Base-by-base conservation (phyloP, 495 filamentous ascomycete species). In the Aspergillus egyptiacus region DNA sequence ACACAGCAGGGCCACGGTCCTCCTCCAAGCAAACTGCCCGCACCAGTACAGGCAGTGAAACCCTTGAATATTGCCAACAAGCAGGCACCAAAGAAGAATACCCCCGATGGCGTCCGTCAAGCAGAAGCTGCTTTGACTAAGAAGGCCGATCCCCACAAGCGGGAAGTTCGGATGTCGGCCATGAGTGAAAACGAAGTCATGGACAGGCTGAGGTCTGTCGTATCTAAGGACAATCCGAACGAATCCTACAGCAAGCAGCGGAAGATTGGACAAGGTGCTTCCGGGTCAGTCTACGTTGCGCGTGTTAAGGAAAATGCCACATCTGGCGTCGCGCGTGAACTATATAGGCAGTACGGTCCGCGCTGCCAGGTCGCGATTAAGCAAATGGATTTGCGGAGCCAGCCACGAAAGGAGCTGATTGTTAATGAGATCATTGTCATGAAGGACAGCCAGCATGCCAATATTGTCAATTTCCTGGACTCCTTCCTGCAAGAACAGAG, bases 401-500 rank as follows among this genome's bases (percentile, higher is more conserved):
- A 98, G 67, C 93, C 93, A 34, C 78, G 93, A 19, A 98, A 98
- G 79, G 93, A 98, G 74, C 71, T 98, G 58, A 98, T 98, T 61
- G 93, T 98, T 31, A 98, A 98, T 63, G 93, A 98, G 58, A 98
- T 98, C 58, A 88, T 97, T 68, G 93, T 98, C 43, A 98, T 98
- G 93, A 96, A 96, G 72, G 94, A 97, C 68, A 95, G 87, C 73
- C 87, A 90, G 62, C 91, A 97, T 65, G 80, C 87, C 18, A 98
- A 98, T 66, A 97, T 98, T 69, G 93, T 98, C 71, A 98, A 98
- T 69, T 98, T 95, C 73, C 74, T 98, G 22, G 93, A 98, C 61
- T 91, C 93, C 0, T 98, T 96, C 76, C 72, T 98, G 58, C 86
- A 91, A 56, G 93, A 95, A 58, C 87, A 88, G 59, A 89, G 85